A percentile compares a stretch with the other conserved stretches of the same genome.
phyloP scores from a whole-genome alignment of 331 rosid species.

The Malus hybrid region DNA sequence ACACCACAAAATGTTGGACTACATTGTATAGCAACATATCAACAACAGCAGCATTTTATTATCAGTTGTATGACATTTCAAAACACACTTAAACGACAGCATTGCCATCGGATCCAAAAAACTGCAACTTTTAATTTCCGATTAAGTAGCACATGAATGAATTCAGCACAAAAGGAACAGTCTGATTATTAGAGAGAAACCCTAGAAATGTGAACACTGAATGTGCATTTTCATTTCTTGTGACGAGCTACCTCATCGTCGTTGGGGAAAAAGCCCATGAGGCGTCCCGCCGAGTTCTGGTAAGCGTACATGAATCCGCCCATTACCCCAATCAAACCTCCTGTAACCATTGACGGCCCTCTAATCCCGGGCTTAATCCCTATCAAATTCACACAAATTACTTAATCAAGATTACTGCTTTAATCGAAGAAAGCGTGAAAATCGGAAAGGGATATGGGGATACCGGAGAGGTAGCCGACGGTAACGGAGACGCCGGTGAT shows the following conservation, averaged over 20 bases:
- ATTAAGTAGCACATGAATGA: not conserved
- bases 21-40: not conserved
- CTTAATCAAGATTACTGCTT: not conserved
- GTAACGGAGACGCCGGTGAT: slow-evolving; percentile 51
- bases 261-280: slow-evolving; percentile 95
- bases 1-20: not conserved
- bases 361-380: slow-evolving; percentile 93
- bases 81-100: not conserved
- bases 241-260: slow-evolving; percentile 78
- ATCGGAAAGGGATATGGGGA: not conserved
- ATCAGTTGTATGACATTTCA: not conserved
- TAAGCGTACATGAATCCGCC: slow-evolving; percentile 98
- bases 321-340: slow-evolving; percentile 81
- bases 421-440: too few species aligned
- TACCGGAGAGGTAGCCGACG: slow-evolving; percentile 48
- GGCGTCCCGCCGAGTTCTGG: slow-evolving; percentile 83
- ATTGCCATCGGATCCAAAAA: not conserved
- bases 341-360: slow-evolving; percentile 98
- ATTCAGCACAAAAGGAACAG: not conserved
- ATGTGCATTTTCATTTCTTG: slow-evolving; percentile 40
- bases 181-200: slow-evolving; percentile 12
- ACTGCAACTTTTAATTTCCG: not conserved
- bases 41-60: not conserved
- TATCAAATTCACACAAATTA: not conserved
- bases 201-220: not conserved